Evolutionary conservation across 2,329 filamentous ascomycete species (phyloP), one percentile per base, ranked within the genome.

Genomic region (Penicillium frequentans): DNA sequence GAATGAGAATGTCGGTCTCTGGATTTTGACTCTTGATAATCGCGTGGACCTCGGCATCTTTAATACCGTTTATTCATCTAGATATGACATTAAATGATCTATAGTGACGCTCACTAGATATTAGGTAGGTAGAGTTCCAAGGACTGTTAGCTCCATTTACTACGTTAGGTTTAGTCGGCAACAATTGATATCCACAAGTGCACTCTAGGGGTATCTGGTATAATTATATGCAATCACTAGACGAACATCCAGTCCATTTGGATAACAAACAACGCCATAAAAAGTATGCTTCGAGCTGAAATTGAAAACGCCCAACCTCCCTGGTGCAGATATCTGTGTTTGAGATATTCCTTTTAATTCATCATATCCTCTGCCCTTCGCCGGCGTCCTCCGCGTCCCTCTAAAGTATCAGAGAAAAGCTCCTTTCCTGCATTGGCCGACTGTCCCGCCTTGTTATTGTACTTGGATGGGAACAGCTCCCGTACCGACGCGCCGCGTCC

Each of bases 351-450:
- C 23, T 10, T 24, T 82, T 73, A 91, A 59, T 82, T 80, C 70
- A 91, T 93, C 61, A 90, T 78, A 74, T 93, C 90, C 65, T 90
- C 87, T 0, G 90, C 90, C 68, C 80, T 86, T 65, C 88, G 84
- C 62, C 90, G 83, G 60, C 79, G 81, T 57, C 81, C 79, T 14
- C 83, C 80, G 60, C 86, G 79, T 2, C 83, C 84, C 52, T 85
- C 82, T 26, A 86, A 68, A 60, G 78, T 85, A 57, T 86, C 82
- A 1, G 82, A 81, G 66, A 91, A 90, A 16, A 91, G 73, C 69
- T 92, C 89, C 73, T 90, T 91, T 49, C 84, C 85, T 2, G 82
- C 75, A 68, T 90, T 90, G 62, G 61, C 72, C 21, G 48, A 50
- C 7, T 27, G 31, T 14, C 19, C 42, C 3, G 29, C n/a, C 21